Base-by-base conservation (phyloP, 768 basidiomycete species). In the Dendrothele bispora region DNA sequence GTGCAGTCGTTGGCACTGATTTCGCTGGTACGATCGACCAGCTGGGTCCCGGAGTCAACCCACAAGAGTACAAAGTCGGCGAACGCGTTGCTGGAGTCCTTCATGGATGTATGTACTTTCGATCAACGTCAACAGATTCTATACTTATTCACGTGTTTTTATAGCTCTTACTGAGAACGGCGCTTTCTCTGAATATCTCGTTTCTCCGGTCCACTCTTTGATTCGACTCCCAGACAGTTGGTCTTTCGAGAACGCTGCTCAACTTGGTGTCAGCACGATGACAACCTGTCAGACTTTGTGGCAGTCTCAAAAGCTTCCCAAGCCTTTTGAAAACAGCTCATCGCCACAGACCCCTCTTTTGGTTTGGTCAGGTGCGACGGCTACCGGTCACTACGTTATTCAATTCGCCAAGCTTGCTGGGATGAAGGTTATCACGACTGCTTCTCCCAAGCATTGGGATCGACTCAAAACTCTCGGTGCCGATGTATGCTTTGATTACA, bases 381-480 rank as follows among this genome's bases (percentile, higher is more conserved):
- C 55, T 29, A 61, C 65, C 35, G 65, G 65, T 7, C 42, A 52
- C 38, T 53, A 52, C 29, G 55, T 50, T 7, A 61, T 73, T 22
- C 63, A 68, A 48, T 60, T 73, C 2, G 63, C 65, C 8, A 61
- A 61, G 40, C 38, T 63, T 3, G 49, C 64, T 0, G 70, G 70
- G 8, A 61, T 68, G 51, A 54, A 54, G 12, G 62, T 70, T 26
- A 54, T 66, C 10, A 62, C 69, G 12, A 66, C 66, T 10, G 62
- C 68, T 15, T 67, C 65, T 15, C 55, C 62, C 7, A 46, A 55
- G n/a, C 66, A 69, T 47, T 57, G 57, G 21, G 59, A 52, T 0
- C 53, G 63, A n/a, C 48, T 72, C 29, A 61, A 59, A 22, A 46
- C 56, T 3, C 54, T 68, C 11, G 72, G 72, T 20, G 72, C 70